Percentiles rank a stretch among this genome's conserved stretches.
Conservation (phyloP, 306 rosid species). For the Lathyrus tuberosus region DNA sequence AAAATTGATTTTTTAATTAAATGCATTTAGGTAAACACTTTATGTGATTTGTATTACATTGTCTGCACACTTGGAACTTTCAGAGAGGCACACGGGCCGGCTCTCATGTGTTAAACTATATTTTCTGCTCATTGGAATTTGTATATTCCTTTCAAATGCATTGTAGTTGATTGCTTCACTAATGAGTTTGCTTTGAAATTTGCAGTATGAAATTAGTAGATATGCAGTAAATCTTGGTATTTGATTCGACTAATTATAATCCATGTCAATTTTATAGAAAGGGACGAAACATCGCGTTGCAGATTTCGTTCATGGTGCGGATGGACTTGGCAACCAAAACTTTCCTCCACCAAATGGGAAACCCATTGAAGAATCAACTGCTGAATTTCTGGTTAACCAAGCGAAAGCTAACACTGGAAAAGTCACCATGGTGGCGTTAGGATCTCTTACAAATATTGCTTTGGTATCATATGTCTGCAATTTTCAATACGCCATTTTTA, state of each 20-base stretch:
- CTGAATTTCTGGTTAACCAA: slow-evolving; percentile 74
- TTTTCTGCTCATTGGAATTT: no score
- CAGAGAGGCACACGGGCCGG: no score
- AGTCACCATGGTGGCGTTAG: slow-evolving; percentile 85
- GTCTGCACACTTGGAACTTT: no score
- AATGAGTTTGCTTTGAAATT: slow-evolving; percentile 7
- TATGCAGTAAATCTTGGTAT: slow-evolving; percentile 14
- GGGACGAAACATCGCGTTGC: slow-evolving; percentile 80
- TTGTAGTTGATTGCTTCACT: slow-evolving; percentile 25
- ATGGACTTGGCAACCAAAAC: slow-evolving; percentile 97
- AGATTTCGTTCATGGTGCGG: slow-evolving; percentile 89
- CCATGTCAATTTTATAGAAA: slow-evolving; percentile 48
- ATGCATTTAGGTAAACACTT: no score
- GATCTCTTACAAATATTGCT: slow-evolving; percentile 94
- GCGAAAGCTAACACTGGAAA: slow-evolving; percentile 75
- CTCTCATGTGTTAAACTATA: no score
- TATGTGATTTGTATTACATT: no score
- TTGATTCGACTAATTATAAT: slow-evolving; percentile 19
- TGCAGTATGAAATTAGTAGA: no score
- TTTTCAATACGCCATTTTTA: slow-evolving; percentile 26
- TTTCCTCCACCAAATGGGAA: slow-evolving; percentile 86
- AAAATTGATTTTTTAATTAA: no score
- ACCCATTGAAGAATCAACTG: slow-evolving; percentile 70
- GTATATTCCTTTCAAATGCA: no score
- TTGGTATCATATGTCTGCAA: slow-evolving; percentile 52